These are phyloP conservation scores for Exophiala sp. DNA, from an alignment of 2,329 filamentous ascomycete genomes.

Conservation along the genomic window DNA sequence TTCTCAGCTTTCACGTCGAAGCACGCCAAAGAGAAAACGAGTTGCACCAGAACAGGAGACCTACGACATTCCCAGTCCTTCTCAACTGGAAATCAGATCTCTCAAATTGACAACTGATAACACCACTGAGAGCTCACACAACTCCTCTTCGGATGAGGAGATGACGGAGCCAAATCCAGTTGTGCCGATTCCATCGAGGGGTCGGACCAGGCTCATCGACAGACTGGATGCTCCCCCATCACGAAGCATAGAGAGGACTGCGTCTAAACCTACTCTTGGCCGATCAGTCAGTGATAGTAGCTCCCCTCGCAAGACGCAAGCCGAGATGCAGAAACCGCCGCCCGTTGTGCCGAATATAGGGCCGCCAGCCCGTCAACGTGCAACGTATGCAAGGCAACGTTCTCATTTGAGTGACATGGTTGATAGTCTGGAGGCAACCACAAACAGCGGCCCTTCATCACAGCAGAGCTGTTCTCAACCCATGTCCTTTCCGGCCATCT, in stretches of 20 bases:
- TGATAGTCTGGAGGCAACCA: slow-evolving; percentile 29
- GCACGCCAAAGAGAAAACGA: slow-evolving; percentile 25
- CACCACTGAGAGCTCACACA: background rate
- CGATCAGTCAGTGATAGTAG: background rate
- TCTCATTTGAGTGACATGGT: slow-evolving; percentile 57
- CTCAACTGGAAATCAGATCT: slow-evolving; percentile 21
- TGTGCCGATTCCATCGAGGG: background rate
- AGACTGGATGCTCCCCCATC: slow-evolving; percentile 22
- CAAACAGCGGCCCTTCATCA: slow-evolving; percentile 20
- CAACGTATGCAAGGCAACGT: slow-evolving; percentile 57
- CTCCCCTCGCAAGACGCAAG: background rate
- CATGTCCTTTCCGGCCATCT: slow-evolving; percentile 9
- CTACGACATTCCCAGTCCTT: slow-evolving; percentile 17
- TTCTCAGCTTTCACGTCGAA: slow-evolving; percentile 8
- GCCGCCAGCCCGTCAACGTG: slow-evolving; percentile 10
- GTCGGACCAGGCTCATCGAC: slow-evolving; percentile 21
- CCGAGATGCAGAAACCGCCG: slow-evolving; percentile 2
- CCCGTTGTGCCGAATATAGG: background rate
- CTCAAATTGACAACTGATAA: slow-evolving; percentile 23
- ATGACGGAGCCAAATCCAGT: slow-evolving; percentile 7
- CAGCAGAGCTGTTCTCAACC: slow-evolving; percentile 16
- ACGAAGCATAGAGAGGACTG: slow-evolving; percentile 1
- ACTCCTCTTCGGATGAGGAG: slow-evolving; percentile 15
- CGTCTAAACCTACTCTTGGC: background rate
- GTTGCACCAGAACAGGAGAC: slow-evolving; percentile 6